Percentiles rank a stretch among this genome's conserved stretches.
Conservation (phyloP, 345 rosid genomes). For the Melaleuca alternifolia region DNA sequence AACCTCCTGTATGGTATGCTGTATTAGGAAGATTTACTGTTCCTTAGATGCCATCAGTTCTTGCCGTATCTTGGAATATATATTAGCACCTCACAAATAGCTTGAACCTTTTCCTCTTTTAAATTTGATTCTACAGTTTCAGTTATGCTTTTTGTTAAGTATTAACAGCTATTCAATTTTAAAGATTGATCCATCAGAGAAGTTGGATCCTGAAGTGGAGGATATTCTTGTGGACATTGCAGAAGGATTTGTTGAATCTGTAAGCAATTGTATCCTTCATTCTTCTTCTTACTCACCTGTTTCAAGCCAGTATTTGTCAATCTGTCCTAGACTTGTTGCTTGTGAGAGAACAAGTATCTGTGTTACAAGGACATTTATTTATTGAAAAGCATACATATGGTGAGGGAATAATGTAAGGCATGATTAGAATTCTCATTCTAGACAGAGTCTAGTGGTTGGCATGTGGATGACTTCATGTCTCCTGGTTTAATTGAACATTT, state of each 20-base stretch:
- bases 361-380: neutral
- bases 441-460: neutral
- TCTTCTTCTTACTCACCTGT: neutral
- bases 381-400: neutral
- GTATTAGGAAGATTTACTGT: neutral
- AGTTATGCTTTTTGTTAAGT: neutral
- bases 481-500: neutral
- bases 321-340: neutral
- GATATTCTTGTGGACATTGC: constrained; percentile 88
- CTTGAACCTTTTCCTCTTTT: neutral
- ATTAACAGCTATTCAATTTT: neutral
- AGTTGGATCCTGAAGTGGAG: constrained; percentile 89
- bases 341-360: neutral
- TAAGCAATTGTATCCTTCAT: constrained; percentile 23
- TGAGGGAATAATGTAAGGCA: neutral
- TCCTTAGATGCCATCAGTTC: neutral
- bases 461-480: neutral
- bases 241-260: constrained; percentile 91
- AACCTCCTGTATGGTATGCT: neutral
- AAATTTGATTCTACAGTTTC: neutral
- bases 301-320: neutral
- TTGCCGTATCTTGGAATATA: neutral
- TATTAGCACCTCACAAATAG: neutral
- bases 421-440: neutral
- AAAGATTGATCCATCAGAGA: constrained; percentile 90